Base-by-base conservation (phyloP, 148 eudicot species). In the Heliosperma pusillum region DNA sequence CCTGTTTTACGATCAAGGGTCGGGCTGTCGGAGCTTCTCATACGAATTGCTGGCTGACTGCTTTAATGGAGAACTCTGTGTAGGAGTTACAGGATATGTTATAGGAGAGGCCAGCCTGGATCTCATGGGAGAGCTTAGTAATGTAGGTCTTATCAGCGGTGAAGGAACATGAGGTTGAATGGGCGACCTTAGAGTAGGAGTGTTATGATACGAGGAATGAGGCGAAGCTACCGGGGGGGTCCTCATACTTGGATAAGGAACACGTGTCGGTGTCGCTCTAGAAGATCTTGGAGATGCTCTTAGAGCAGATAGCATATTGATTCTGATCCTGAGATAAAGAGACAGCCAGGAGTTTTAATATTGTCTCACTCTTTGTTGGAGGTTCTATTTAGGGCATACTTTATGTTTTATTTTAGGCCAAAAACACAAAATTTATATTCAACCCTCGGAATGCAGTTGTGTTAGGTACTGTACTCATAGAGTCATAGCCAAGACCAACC, bases 121-220 rank as follows among this genome's bases (percentile, higher is more conserved):
- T 73, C 82, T 81, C 59, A 70, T 83, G 15, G 96, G 90, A 50
- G 92, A 87, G 44, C 84, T 80, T 29, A 83, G 77, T 19, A 87
- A 71, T 63, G 85, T 81, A 21, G 90, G 85, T 70, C 87, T 82
- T 58, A 75, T 50, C 76, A 87, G 71, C 2, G 92, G 92, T 10
- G 96, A 88, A n/a, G 79, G 85, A 56, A 74, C 44, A 68, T 79
- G 87, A 2, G 90, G 84, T 21, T 87, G 84, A 5, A 77, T 74
- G 5, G 96, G 96, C 0, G 96, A 90, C 59, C 72, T 86, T 21
- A 75, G 59, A 29, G 73, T 66, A 7, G 95, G 86, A 36, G 85
- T 83, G 29, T 83, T 85, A 71, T 83, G 84, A 73, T 60, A 70
- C 5, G 89, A 81, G 17, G 86, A 90, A 74, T 47, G 81, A 17